Conservation (phyloP, 2,329 filamentous ascomycete genomes). For the Orbilia quercus region DNA sequence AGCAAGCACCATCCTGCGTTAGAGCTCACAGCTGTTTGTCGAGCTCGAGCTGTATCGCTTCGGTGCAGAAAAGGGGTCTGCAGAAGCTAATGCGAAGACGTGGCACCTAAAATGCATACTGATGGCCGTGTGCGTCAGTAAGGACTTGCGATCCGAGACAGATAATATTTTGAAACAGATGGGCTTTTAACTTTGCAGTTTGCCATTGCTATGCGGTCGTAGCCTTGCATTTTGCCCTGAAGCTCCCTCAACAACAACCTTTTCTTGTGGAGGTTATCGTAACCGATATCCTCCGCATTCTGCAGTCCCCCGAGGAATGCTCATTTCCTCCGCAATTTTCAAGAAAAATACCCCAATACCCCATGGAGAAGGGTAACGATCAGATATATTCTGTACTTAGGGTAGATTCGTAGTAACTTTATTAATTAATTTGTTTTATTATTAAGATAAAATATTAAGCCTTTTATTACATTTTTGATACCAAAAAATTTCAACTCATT, state of each 20-base stretch:
- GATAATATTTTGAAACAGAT: conserved; percentile 33
- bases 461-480: no score
- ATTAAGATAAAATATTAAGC: no score
- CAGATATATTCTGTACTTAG: no score
- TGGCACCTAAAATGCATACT: conserved; percentile 23
- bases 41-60: conserved; percentile 34
- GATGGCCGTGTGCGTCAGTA: not conserved
- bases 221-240: conserved; percentile 15
- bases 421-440: conserved; percentile 26
- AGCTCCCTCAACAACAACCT: conserved; percentile 7
- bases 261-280: conserved; percentile 38
- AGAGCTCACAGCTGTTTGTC: conserved; percentile 44
- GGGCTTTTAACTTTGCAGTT: conserved; percentile 27
- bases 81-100: conserved; percentile 42
- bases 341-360: conserved; percentile 25
- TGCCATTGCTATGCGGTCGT: conserved; percentile 25
- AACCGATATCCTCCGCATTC: conserved; percentile 46
- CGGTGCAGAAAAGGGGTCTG: conserved; percentile 38
- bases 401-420: no score
- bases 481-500: no score
- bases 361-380: conserved; percentile 39
- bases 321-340: conserved; percentile 18
- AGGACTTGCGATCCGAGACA: conserved; percentile 25
- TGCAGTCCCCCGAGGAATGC: conserved; percentile 17
- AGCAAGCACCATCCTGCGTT: conserved; percentile 43